These are phyloP conservation scores for Symmetrospora coprosmae DNA, from an alignment of 768 basidiomycete genomes.

Conservation along the genomic window DNA sequence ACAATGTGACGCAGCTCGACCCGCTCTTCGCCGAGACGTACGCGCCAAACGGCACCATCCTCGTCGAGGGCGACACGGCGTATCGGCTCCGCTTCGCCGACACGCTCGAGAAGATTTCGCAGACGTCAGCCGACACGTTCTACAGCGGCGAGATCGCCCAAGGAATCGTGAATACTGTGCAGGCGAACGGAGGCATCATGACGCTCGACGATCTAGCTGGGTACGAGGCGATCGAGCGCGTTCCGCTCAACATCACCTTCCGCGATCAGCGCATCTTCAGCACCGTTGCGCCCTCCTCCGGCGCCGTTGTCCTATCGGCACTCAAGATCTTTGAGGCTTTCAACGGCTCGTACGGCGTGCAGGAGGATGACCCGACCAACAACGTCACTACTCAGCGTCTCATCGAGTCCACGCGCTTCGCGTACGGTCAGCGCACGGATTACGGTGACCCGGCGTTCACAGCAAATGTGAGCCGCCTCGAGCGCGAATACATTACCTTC, in stretches of 20 bases:
- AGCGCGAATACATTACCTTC: slow-evolving; percentile 36
- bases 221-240: slow-evolving; percentile 28
- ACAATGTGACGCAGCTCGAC: slow-evolving; percentile 23
- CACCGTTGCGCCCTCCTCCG: slow-evolving; percentile 40
- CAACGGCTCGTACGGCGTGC: slow-evolving; percentile 25
- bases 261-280: slow-evolving; percentile 33
- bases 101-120: slow-evolving; percentile 29
- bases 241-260: slow-evolving; percentile 31
- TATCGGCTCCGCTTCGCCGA: slow-evolving; percentile 26
- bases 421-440: slow-evolving; percentile 30
- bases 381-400: slow-evolving; percentile 38
- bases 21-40: slow-evolving; percentile 30
- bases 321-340: slow-evolving; percentile 36
- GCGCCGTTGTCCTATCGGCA: slow-evolving; percentile 37
- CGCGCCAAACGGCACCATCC: slow-evolving; percentile 30
- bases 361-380: slow-evolving; percentile 31
- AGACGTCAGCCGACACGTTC: slow-evolving; percentile 22
- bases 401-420: slow-evolving; percentile 31
- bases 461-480: slow-evolving; percentile 38
- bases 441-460: slow-evolving; percentile 41
- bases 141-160: slow-evolving; percentile 28
- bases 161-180: slow-evolving; percentile 26
- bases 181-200: slow-evolving; percentile 30
- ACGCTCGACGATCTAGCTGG: slow-evolving; percentile 28
- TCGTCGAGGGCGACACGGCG: slow-evolving; percentile 28